A percentile compares a stretch with the other conserved stretches of the same genome.
Conservation (phyloP, 2,329 filamentous ascomycete species). For the Sclerotinia trifoliorum region DNA sequence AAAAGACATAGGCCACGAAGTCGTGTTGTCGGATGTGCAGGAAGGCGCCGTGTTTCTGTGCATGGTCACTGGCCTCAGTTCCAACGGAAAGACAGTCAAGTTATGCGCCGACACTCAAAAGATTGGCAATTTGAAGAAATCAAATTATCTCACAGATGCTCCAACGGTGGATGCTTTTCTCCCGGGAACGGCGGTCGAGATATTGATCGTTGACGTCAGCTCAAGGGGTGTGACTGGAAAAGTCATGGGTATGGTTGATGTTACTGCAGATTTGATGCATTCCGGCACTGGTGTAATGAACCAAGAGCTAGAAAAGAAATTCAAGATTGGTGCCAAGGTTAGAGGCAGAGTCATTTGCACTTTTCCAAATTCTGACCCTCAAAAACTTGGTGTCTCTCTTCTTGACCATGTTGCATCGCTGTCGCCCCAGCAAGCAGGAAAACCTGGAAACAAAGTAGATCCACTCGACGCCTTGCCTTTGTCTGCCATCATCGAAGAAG, state of each 20-base stretch:
- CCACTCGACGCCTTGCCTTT: slow-evolving; percentile 63
- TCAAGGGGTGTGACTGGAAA: slow-evolving; percentile 80
- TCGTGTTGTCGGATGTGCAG: slow-evolving; percentile 67
- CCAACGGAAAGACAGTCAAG: slow-evolving; percentile 81
- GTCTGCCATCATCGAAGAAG: slow-evolving; percentile 74
- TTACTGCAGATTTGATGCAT: slow-evolving; percentile 87
- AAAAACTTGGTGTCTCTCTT: slow-evolving; percentile 84
- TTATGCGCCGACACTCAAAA: slow-evolving; percentile 73
- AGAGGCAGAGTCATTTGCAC: slow-evolving; percentile 86
- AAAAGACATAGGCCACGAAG: slow-evolving; percentile 69
- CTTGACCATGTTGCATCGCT: slow-evolving; percentile 79
- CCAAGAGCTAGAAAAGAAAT: slow-evolving; percentile 70
- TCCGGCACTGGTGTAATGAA: slow-evolving; percentile 72
- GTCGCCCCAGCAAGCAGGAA: slow-evolving; percentile 43
- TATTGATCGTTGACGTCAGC: slow-evolving; percentile 75
- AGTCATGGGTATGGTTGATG: slow-evolving; percentile 86
- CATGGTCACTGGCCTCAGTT: slow-evolving; percentile 70
- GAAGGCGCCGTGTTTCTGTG: slow-evolving; percentile 85
- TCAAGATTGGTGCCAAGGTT: slow-evolving; percentile 79
- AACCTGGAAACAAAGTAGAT: slow-evolving; percentile 45
- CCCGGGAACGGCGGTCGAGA: slow-evolving; percentile 85
- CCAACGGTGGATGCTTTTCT: slow-evolving; percentile 88
- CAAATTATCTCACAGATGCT: slow-evolving; percentile 68
- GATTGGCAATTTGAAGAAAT: slow-evolving; percentile 63
- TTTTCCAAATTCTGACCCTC: slow-evolving; percentile 73